Conservation (phyloP, 2,329 filamentous ascomycete species). For the Thelonectria discophora region DNA sequence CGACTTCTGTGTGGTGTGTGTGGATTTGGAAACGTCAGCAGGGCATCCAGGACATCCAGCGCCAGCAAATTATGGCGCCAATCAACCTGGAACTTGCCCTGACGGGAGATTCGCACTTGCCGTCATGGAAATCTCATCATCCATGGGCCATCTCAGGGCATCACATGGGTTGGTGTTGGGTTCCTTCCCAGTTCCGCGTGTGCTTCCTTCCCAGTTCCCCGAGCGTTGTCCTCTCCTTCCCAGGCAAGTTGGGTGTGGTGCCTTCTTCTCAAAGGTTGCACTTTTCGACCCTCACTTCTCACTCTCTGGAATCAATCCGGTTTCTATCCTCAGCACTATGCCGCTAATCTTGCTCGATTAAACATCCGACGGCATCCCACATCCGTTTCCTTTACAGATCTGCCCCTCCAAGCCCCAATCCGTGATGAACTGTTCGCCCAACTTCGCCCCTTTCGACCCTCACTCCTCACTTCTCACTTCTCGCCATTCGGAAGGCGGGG, state of each 20-base stretch:
- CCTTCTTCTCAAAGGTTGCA: no score
- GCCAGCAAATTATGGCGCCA: constrained; percentile 5
- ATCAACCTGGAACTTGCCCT: neutral
- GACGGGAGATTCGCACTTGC: constrained; percentile 20
- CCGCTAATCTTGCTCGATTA: neutral
- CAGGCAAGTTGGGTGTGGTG: no score
- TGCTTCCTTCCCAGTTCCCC: neutral
- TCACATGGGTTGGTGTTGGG: constrained; percentile 24
- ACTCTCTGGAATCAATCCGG: neutral
- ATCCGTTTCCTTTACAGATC: neutral
- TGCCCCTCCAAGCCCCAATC: neutral
- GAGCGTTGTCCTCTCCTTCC: neutral
- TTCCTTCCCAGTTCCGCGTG: neutral
- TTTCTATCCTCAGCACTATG: neutral
- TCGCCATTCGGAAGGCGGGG: constrained; percentile 17
- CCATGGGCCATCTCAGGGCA: no score
- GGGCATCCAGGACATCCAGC: neutral
- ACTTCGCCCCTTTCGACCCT: constrained; percentile 16
- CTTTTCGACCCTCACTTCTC: neutral
- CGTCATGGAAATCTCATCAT: constrained; percentile 31
- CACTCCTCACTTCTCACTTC: neutral
- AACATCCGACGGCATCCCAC: constrained; percentile 9
- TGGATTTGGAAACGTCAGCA: constrained; percentile 17
- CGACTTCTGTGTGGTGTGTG: constrained; percentile 12
- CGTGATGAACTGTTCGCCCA: constrained; percentile 12